These are phyloP conservation scores for Suillus sp. DNA, from an alignment of 768 basidiomycete genomes.

Conservation along the genomic window DNA sequence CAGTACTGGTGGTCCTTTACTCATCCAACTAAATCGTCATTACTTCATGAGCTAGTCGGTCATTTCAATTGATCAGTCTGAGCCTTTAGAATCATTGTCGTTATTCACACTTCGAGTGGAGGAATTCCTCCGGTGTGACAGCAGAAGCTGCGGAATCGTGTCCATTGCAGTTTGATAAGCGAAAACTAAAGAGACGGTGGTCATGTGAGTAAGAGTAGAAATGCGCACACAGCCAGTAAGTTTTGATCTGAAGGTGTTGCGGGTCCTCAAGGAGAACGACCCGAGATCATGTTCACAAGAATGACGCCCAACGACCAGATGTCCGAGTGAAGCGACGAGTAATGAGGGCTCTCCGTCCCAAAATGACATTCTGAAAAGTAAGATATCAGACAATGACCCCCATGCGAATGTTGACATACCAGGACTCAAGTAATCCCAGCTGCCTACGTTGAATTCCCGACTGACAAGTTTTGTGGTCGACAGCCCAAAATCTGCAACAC, in stretches of 20 bases:
- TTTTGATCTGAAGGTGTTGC: constrained; percentile 67
- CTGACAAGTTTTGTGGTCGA: constrained; percentile 51
- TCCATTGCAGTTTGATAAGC: too few species aligned
- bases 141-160: too few species aligned
- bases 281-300: constrained; percentile 79
- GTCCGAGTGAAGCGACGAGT: constrained; percentile 41
- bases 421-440: constrained; percentile 68
- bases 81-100: too few species aligned
- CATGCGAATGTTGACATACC: constrained; percentile 43
- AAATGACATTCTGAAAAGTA: constrained; percentile 59
- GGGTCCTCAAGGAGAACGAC: constrained; percentile 70
- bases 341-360: constrained; percentile 33
- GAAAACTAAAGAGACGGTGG: too few species aligned
- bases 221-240: constrained; percentile 36
- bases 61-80: too few species aligned
- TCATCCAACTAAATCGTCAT: neutral
- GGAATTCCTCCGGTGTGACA: too few species aligned
- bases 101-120: too few species aligned
- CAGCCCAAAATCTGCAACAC: constrained; percentile 80
- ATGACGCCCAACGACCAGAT: constrained; percentile 81
- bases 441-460: constrained; percentile 59
- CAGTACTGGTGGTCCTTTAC: neutral
- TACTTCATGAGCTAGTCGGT: neutral
- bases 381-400: constrained; percentile 11
- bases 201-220: neutral